A percentile compares a stretch with the other conserved stretches of the same genome.
These are phyloP conservation scores for Clohesyomyces aquaticus DNA, from an alignment of 495 filamentous ascomycete species.

Conservation along the genomic window DNA sequence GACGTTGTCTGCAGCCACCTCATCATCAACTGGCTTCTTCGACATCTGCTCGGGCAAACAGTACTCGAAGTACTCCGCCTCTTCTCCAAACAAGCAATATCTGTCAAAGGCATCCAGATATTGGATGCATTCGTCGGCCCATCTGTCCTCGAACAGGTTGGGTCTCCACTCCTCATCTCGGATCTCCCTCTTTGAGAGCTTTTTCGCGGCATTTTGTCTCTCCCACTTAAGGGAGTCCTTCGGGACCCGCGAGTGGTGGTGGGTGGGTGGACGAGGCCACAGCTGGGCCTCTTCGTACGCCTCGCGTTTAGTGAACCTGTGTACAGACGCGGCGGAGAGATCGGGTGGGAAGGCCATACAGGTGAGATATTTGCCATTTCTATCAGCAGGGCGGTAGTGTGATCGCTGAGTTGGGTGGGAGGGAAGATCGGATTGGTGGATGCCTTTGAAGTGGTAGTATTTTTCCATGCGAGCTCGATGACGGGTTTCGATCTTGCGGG, in stretches of 20 bases:
- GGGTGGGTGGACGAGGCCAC: background rate
- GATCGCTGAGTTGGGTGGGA: conserved; percentile 3
- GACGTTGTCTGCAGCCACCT: too few relatives aligned
- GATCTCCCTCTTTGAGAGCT: background rate
- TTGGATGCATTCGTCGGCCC: background rate
- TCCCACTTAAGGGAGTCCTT: background rate
- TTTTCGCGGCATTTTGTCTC: background rate
- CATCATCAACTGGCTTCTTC: too few relatives aligned
- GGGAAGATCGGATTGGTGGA: conserved; percentile 7
- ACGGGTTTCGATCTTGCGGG: background rate
- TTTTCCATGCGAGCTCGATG: background rate
- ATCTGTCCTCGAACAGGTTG: background rate
- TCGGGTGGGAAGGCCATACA: conserved; percentile 3
- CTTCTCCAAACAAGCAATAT: background rate
- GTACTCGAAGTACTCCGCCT: background rate
- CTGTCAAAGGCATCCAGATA: background rate
- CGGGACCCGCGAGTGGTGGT: background rate
- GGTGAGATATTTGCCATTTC: background rate
- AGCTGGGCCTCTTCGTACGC: conserved; percentile 10
- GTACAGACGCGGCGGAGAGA: conserved; percentile 13
- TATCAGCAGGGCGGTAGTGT: conserved; percentile 9
- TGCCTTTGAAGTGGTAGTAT: conserved; percentile 21
- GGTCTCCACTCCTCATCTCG: background rate
- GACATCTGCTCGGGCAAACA: too few relatives aligned
- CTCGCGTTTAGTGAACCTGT: conserved; percentile 12